Percentiles rank a stretch among this genome's conserved stretches.
phyloP scores from a whole-genome alignment of 2,329 filamentous ascomycete genomes.

The Sporothrix pseudoabietina region DNA sequence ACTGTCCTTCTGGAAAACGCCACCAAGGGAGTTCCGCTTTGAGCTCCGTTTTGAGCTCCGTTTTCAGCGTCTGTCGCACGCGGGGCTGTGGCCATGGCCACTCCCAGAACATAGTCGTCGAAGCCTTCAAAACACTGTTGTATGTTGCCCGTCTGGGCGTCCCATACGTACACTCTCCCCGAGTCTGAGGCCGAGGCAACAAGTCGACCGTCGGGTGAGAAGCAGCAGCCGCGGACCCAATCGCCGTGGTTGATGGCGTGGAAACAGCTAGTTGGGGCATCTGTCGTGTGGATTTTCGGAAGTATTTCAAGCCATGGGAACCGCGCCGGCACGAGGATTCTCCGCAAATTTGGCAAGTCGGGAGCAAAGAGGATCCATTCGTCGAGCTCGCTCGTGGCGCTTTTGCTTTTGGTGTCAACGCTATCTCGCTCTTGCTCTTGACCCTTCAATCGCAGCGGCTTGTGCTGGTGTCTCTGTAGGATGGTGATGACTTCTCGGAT shows the following conservation, averaged over 20 bases:
- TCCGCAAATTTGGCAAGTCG: not conserved
- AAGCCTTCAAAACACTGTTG: not conserved
- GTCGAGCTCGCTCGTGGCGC: not conserved
- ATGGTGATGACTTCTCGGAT: not conserved
- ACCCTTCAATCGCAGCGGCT: too few species aligned
- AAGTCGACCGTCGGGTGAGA: not conserved
- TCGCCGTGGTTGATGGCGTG: not conserved
- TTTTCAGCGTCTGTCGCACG: not conserved
- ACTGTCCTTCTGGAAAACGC: not conserved
- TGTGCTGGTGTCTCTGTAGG: not conserved
- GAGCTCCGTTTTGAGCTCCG: too few species aligned
- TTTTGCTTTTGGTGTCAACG: not conserved
- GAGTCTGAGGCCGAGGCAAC: not conserved
- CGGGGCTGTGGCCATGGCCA: not conserved
- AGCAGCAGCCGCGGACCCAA: not conserved
- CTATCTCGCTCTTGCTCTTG: too few species aligned
- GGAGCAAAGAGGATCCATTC: not conserved
- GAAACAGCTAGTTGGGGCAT: not conserved
- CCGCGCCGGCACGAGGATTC: not conserved
- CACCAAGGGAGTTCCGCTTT: not conserved
- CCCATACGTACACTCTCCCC: not conserved
- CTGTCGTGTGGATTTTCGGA: not conserved
- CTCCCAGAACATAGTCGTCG: not conserved
- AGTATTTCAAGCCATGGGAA: not conserved
- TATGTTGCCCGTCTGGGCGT: not conserved